Conservation (phyloP, 805 yeast species). For the Kodamaea lidongshanica region DNA sequence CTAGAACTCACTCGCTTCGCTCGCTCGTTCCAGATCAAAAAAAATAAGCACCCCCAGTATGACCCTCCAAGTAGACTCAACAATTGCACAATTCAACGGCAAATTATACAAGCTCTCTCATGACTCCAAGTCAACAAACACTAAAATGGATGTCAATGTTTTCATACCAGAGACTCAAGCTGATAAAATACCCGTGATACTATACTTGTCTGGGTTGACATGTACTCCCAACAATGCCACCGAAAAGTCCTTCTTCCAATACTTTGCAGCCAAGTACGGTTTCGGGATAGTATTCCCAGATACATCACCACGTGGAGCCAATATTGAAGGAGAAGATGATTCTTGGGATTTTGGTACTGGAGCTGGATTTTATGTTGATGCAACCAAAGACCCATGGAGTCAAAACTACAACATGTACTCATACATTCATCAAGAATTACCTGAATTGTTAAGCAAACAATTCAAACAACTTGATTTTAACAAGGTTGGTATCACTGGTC, state of each 20-base stretch:
- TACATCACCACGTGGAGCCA: slow-evolving; percentile 89
- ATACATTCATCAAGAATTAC: slow-evolving; percentile 72
- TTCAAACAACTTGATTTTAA: slow-evolving; percentile 52
- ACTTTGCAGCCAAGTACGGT: slow-evolving; percentile 73
- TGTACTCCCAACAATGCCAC: slow-evolving; percentile 91
- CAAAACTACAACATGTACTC: slow-evolving; percentile 80
- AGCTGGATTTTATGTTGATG: slow-evolving; percentile 91
- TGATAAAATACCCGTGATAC: slow-evolving; percentile 59
- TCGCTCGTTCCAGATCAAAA: too few relatives aligned
- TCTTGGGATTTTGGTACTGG: slow-evolving; percentile 89
- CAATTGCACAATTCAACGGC: slow-evolving; percentile 67
- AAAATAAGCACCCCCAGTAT: slow-evolving; percentile 16
- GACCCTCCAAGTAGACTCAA: slow-evolving; percentile 48
- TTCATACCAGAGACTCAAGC: slow-evolving; percentile 55
- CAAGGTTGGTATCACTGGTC: slow-evolving; percentile 80
- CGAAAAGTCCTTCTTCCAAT: slow-evolving; percentile 86
- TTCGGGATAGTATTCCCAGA: slow-evolving; percentile 92
- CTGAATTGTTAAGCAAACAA: slow-evolving; percentile 40
- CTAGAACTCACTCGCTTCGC: background rate
- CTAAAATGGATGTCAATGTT: slow-evolving; percentile 79
- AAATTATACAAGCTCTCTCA: slow-evolving; percentile 70
- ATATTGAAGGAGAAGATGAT: slow-evolving; percentile 72
- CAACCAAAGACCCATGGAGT: slow-evolving; percentile 66
- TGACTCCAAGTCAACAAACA: slow-evolving; percentile 54
- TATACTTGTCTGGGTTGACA: slow-evolving; percentile 83